These are phyloP conservation scores for Cucurbita maxima DNA, from an alignment of 306 rosid species.

Conservation along the genomic window DNA sequence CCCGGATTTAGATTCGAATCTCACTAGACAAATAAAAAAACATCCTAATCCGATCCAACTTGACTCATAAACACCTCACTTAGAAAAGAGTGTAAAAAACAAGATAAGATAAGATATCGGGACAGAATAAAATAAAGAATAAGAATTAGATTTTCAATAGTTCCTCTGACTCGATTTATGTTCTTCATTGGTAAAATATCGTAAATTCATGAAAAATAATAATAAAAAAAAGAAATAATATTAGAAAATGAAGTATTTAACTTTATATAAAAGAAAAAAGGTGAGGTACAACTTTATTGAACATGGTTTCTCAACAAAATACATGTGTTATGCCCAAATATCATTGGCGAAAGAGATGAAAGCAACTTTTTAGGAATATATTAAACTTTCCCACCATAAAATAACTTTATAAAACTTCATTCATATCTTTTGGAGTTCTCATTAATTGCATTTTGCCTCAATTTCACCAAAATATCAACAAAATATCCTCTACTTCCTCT, in stretches of 20 bases:
- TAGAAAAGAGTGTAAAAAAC: too few relatives aligned
- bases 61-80: too few relatives aligned
- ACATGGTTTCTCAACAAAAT: neutral
- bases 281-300: neutral
- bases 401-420: too few relatives aligned
- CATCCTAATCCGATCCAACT: too few relatives aligned
- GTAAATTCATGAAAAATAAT: neutral
- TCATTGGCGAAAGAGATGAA: neutral
- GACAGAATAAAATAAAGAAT: too few relatives aligned
- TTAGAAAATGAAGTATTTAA: neutral
- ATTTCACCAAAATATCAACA: neutral
- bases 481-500: neutral
- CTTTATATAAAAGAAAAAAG: neutral
- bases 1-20: too few relatives aligned
- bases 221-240: neutral
- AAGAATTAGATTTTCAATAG: too few relatives aligned
- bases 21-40: too few relatives aligned
- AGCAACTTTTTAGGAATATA: neutral
- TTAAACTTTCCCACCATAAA: neutral
- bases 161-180: too few relatives aligned
- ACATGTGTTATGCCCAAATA: neutral
- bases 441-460: constrained; percentile 4
- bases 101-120: too few relatives aligned
- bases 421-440: neutral
- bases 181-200: too few relatives aligned